Evolutionary conservation across 352 stramenopile genomes (phyloP).

Genomic region (Phytopythium mirpurense): DNA sequence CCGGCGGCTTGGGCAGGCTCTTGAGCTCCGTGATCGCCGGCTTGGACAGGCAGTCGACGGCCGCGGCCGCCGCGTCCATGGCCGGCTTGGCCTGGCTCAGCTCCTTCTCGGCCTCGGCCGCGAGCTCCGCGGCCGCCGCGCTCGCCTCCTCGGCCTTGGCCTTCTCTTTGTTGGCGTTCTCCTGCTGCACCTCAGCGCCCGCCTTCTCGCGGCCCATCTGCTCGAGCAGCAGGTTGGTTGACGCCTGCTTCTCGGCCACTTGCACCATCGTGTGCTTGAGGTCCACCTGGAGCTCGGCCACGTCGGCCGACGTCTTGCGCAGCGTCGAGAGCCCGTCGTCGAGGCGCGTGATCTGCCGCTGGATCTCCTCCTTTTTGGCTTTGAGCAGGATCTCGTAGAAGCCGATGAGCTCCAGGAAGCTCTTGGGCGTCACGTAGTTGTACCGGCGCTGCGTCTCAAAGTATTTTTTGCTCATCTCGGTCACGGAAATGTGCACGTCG

Average conservation of each 20-base stretch:
- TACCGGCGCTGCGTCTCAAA: constrained; percentile 94
- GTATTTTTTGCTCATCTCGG: constrained; percentile 93
- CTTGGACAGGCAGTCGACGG: constrained; percentile 97
- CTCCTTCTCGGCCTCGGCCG: constrained; percentile 93
- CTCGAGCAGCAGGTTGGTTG: constrained; percentile 92
- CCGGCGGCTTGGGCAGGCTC: constrained; percentile 93
- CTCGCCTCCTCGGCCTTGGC: constrained; percentile 91
- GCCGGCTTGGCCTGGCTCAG: constrained; percentile 94
- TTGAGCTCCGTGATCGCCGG: constrained; percentile 96
- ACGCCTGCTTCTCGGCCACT: constrained; percentile 95
- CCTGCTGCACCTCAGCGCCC: constrained; percentile 90
- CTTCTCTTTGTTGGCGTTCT: constrained; percentile 94
- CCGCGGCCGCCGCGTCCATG: constrained; percentile 94
- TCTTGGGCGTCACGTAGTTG: constrained; percentile 99
- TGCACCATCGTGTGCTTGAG: constrained; percentile 95
- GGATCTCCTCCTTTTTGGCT: constrained; percentile 93
- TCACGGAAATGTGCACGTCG: constrained; percentile 96
- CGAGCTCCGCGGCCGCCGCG: constrained; percentile 89
- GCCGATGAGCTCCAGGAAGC: constrained; percentile 96
- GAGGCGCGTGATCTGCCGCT: constrained; percentile 94
- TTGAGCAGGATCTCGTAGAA: constrained; percentile 97
- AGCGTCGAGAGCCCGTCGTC: constrained; percentile 96
- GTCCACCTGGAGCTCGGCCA: constrained; percentile 94
- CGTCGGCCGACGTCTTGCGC: constrained; percentile 94
- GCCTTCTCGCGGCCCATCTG: constrained; percentile 94